Evolutionary conservation across 306 rosid species (phyloP).

Genomic region (Pyrus pyrifolia): DNA sequence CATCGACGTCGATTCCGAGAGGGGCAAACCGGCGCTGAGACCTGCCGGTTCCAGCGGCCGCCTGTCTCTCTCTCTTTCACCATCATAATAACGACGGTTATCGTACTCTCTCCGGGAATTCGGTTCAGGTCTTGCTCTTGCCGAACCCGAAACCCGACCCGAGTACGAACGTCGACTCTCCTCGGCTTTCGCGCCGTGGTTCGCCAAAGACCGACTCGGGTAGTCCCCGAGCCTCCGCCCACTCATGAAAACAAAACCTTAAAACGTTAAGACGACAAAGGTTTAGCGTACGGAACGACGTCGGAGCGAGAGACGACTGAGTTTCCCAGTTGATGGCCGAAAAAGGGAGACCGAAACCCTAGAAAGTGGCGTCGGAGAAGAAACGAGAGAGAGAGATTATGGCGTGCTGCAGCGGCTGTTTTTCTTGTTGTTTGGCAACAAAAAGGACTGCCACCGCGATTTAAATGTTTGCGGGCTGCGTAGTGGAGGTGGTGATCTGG

Average conservation of each 20-base stretch:
- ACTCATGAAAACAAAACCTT: not conserved
- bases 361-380: not conserved
- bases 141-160: not conserved
- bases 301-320: not conserved
- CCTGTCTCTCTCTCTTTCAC: not conserved
- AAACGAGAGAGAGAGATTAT: not conserved
- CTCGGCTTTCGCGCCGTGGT: not conserved
- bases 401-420: not conserved
- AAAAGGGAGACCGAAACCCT: not conserved
- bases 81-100: not conserved
- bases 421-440: not conserved
- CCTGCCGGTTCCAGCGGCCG: not conserved
- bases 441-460: not conserved
- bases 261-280: not conserved
- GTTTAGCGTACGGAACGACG: not conserved
- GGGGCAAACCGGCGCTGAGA: not conserved
- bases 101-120: not conserved
- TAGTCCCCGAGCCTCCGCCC: not conserved
- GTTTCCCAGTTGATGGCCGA: not conserved
- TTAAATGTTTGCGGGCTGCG: not conserved
- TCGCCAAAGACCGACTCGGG: not conserved
- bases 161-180: not conserved
- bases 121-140: not conserved
- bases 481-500: not conserved
- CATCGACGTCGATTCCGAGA: conserved; percentile 1